phyloP scores from a whole-genome alignment of 2,329 filamentous ascomycete species.

The Falciphora oryzae region DNA sequence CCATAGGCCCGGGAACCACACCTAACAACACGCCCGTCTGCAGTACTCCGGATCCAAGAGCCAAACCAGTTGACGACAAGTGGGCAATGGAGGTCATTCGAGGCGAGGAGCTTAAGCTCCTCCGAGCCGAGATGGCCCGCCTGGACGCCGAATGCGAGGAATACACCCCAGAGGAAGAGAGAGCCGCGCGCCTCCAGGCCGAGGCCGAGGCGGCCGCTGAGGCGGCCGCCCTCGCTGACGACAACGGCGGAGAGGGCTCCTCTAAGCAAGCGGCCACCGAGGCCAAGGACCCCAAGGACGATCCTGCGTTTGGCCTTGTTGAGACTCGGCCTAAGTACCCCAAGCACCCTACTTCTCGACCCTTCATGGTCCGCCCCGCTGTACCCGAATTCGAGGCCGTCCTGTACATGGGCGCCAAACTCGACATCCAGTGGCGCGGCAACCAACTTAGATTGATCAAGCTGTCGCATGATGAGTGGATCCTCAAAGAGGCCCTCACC shows the following conservation, averaged over 20 bases:
- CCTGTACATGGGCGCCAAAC: slow-evolving; percentile 5
- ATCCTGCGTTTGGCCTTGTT: not conserved
- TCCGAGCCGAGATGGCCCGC: not conserved
- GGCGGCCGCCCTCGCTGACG: too few species aligned
- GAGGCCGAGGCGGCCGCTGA: not conserved
- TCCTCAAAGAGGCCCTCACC: slow-evolving; percentile 1
- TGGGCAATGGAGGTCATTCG: not conserved
- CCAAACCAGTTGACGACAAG: not conserved
- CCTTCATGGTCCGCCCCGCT: not conserved
- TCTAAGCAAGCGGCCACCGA: too few species aligned
- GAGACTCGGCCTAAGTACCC: not conserved
- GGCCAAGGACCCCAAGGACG: too few species aligned
- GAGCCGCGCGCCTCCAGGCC: not conserved
- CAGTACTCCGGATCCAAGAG: not conserved
- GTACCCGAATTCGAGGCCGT: not conserved
- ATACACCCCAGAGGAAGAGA: not conserved
- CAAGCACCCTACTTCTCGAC: not conserved
- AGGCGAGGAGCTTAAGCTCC: not conserved
- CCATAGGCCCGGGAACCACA: not conserved
- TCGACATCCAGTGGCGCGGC: slow-evolving; percentile 4
- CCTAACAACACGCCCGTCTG: slow-evolving; percentile 2
- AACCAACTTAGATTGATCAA: slow-evolving; percentile 8
- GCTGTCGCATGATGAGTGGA: slow-evolving; percentile 5
- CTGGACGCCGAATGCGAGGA: not conserved
- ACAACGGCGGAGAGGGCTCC: not conserved